These are phyloP conservation scores for Coniella lustricola DNA, from an alignment of 2,329 filamentous ascomycete species.

Conservation along the genomic window DNA sequence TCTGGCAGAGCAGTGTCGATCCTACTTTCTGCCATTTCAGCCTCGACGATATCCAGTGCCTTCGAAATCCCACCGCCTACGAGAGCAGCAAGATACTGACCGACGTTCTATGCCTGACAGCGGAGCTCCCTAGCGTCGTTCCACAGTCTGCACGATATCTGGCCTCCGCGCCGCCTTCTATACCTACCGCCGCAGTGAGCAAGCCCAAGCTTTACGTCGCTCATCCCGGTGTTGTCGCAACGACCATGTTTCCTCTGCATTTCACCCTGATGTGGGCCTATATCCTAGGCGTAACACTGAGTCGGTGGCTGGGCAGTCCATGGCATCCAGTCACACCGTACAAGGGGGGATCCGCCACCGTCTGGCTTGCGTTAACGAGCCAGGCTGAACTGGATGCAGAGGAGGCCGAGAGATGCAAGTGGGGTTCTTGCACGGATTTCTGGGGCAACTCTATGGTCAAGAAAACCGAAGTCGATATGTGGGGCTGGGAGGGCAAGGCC, in stretches of 20 bases:
- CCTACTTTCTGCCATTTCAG: slow-evolving; percentile 48
- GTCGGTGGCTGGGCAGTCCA: slow-evolving; percentile 72
- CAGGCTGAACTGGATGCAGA: slow-evolving; percentile 54
- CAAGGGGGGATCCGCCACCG: slow-evolving; percentile 65
- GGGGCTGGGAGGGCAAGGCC: slow-evolving; percentile 65
- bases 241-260: slow-evolving; percentile 70
- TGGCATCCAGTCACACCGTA: slow-evolving; percentile 82
- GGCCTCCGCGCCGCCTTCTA: neutral
- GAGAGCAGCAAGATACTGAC: slow-evolving; percentile 83
- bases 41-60: slow-evolving; percentile 67
- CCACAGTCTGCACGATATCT: slow-evolving; percentile 54
- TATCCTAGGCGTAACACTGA: slow-evolving; percentile 59
- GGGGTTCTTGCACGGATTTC: slow-evolving; percentile 68
- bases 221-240: slow-evolving; percentile 83
- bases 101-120: slow-evolving; percentile 73
- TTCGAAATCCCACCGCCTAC: slow-evolving; percentile 60
- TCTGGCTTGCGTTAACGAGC: slow-evolving; percentile 69
- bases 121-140: slow-evolving; percentile 55
- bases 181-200: neutral
- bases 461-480: slow-evolving; percentile 78
- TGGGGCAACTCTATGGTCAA: slow-evolving; percentile 55
- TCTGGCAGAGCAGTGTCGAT: slow-evolving; percentile 86
- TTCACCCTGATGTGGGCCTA: slow-evolving; percentile 65
- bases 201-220: slow-evolving; percentile 54
- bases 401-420: slow-evolving; percentile 59